Evolutionary conservation across 768 basidiomycete genomes (phyloP), one percentile per base, ranked within the genome.

Genomic region (Rhodosporidiobolus odoratus): DNA sequence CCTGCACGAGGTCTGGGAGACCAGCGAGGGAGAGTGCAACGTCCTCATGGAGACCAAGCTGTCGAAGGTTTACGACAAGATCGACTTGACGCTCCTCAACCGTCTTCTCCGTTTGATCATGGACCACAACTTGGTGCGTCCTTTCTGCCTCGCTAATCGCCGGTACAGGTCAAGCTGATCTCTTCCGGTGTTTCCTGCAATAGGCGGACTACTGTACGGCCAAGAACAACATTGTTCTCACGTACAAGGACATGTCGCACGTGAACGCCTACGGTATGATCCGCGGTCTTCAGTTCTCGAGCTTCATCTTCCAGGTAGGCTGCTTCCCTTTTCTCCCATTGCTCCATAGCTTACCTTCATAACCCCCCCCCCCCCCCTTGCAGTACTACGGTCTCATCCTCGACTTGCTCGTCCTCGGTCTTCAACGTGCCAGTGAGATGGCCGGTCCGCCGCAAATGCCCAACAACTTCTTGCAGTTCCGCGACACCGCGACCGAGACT

Each of bases 11-110:
- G 87, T 99, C 48, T 99, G 96, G 96, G 96, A 98, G 81, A 98
- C 94, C 1, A 86, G 87, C 69, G 94, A 99, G 76, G 96, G 96
- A 72, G 95, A 98, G 82, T 97, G 93, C 81, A 90, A 92, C 76
- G 96, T 98, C 53, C 84, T 99, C 83, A 97, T 98, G 94, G 96
- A 99, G 83, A 99, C 96, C 0, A 92, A 95, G 10, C 84, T 96
- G 47, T 93, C 91, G 38, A 93, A 96, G 81, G 96, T 97, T 27
- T 98, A 98, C 80, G 96, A 98, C 84, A 98, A 99, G 86, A 90
- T 99, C 75, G 96, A 99, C 78, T 79, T 99, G 75, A 99, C 96
- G 0, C 83, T 98, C 48, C 86, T 99, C 77, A 96, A 98, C 80
- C 91, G 95, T 76, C 84, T 99, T 5, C 85, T 98, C 52, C 91